Evolutionary conservation across 2,329 filamentous ascomycete species (phyloP), one percentile per base, ranked within the genome.

Genomic region (Dactylonectria estremocensis): DNA sequence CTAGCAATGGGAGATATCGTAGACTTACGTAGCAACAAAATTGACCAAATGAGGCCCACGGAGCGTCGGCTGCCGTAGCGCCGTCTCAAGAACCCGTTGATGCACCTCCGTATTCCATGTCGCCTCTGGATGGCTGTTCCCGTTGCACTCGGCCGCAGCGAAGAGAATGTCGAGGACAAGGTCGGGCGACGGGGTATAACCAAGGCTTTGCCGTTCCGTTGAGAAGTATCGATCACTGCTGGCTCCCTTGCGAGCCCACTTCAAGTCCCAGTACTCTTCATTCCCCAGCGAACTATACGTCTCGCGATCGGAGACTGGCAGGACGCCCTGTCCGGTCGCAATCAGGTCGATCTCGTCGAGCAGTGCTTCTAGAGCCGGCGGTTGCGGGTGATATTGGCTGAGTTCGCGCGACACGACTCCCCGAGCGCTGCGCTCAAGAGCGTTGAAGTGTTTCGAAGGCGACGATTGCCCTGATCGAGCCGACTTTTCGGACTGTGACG

Each of bases 31-130:
- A n/a, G 20, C 48, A 7, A 50, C 22, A n/a, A 50, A 50, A 8
- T 50, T 50, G 22, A 50, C 48, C 20, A 50, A 8, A 31, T 50
- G n/a, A n/a, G n/a, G n/a, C 48, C 22, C 22, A n/a, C 22, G 22
- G 13, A n/a, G 22, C 14, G 11, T 7, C 20, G n/a, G 35, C 31
- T 10, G 20, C 13, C 53, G 53, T 2, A 56, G 22, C 37, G 54
- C 54, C 37, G 22, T n/a, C 18, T 45, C 37, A 6, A 57, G 37
- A 28, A 57, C 35, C 5, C 22, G 11, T 45, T 57, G 54, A 13
- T 57, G 54, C 11, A 57, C 54, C 37, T 57, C 54, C 11, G 16
- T 45, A 28, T 57, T 57, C 54, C 54, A 57, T 5, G 18, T 57
- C 11, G 54, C 54, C 22, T 57, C 54, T 18, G 54, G 54, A 11